Base-by-base conservation (phyloP, 257 asterid genomes). In the Osmanthus fragrans region DNA sequence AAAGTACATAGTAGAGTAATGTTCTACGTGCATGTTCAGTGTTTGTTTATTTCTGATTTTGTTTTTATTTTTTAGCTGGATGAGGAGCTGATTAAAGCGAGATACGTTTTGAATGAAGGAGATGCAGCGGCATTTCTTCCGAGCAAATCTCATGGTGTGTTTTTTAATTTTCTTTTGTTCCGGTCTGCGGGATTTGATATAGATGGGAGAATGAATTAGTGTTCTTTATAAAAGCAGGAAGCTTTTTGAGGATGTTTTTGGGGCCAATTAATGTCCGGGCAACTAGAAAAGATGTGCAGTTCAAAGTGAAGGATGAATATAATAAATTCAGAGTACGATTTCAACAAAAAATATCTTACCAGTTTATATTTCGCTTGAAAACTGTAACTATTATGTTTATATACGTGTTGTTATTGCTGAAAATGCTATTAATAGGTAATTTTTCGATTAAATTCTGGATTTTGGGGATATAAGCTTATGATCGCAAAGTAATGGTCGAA, bases 291-390 rank as follows among this genome's bases (percentile, higher is more conserved):
- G 99, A 95, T 81, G 96, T 95, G 81, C 97, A 90, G 76, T 74
- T 95, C 87, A 95, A 95, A 86, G 98, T 93, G 82, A 95, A 95
- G 78, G 97, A 95, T 90, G 99, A 95, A 74, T 95, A 95, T 94
- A 93, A 95, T 77, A 86, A 85, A 81, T 88, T 93, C 89, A 93
- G 98, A 88, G 99, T 95, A 90, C 72, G 92, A 33, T 75, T 77
- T 27, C 4, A n/a, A 63, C 16, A 7, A 63, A 27, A 54, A 56
- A 63, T 4, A 27, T 25, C 69, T 9, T 25, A 63, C 30, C 19
- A 27, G 19, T 27, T 63, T 25, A 25, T 63, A 27, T 63, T 63
- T 63, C 27, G 34, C 69, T 56, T 21, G 66, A 58, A 58, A 2
- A 23, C 66, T 58, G 32, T 16, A 47, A 7, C 51, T 56, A 6